Base-by-base conservation (phyloP, 2,329 filamentous ascomycete genomes). In the Gaeumannomyces sp. region DNA sequence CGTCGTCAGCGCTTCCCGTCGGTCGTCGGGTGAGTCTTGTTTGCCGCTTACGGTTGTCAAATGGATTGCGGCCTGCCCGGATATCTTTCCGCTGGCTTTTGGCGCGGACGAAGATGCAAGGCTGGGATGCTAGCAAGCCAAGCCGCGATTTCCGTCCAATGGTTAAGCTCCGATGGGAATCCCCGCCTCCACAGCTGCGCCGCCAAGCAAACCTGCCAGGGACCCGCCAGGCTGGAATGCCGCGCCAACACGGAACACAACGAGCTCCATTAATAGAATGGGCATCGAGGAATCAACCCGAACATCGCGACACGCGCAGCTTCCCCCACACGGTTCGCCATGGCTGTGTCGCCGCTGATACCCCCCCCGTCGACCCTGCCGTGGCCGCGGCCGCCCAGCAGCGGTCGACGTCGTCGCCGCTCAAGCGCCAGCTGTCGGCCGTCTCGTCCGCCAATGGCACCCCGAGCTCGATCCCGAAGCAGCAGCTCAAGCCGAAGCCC, bases 401-500 rank as follows among this genome's bases (percentile, higher is more conserved):
- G 61, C 60, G 66, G 62, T 57, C 68, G 66, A 61, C 66, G 59
- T 66, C 63, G 64, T 68, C 63, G 27, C 68, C 59, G 59, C 69
- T 75, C 59, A 73, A 71, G 60, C 70, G 67, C 45, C 72, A 69
- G 28, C 60, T 71, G n/a, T 71, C 71, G 10, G 69, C 71, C 14
- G 68, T 69, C 13, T 67, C 71, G 27, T 74, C 74, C 6, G 71
- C 73, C 45, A 73, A 69, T 68, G 69, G 70, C 67, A 72, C 71
- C 25, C 70, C 72, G 4, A 69, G 71, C 27, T 53, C 45, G 6
- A 22, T 53, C 45, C 71, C 69, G 25, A 72, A 71, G 29, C 53
- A 63, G 62, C n/a, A 33, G 19, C 45, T 53, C 14, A 63, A 63
- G 62, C 29, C 62, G 28, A 56, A 28, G 5, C 28, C 53, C 5